Percentiles rank a stretch among this genome's conserved stretches.
Evolutionary conservation across 495 filamentous ascomycete genomes (phyloP).

Genomic region (Xylaria longipes): DNA sequence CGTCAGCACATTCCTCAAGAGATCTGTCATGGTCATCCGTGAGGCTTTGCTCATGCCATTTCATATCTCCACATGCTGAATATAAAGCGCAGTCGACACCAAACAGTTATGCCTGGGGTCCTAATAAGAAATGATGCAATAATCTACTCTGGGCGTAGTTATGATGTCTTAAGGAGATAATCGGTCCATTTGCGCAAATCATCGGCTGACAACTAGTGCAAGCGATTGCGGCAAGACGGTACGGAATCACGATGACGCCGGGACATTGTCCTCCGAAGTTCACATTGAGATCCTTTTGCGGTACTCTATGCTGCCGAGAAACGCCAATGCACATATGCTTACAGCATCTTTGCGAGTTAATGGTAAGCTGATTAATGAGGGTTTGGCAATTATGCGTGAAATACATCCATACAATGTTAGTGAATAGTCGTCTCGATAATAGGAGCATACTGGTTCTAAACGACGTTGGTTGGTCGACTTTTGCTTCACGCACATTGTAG

Average conservation of each 20-base stretch:
- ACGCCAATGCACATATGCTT: not conserved
- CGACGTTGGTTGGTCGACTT: not conserved
- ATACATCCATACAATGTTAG: not conserved
- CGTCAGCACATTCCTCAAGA: not conserved
- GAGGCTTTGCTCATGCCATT: not conserved
- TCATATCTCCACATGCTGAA: not conserved
- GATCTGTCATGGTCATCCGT: too few relatives aligned
- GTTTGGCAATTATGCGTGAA: not conserved
- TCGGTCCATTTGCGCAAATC: not conserved
- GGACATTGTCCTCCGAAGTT: conserved; percentile 9
- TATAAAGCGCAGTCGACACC: not conserved
- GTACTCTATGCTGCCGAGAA: conserved; percentile 1
- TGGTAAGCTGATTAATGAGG: conserved; percentile 9
- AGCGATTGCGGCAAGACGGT: conserved; percentile 12
- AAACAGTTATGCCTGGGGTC: not conserved
- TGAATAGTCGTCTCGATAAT: not conserved
- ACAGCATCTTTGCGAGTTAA: not conserved
- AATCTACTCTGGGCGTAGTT: not conserved
- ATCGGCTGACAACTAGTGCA: conserved; percentile 2
- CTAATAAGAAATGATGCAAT: conserved; percentile 11
- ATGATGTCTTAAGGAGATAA: not conserved
- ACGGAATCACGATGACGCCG: conserved; percentile 11
- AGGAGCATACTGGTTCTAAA: not conserved
- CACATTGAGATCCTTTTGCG: conserved; percentile 6
- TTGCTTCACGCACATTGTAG: conserved; percentile 13